These are phyloP conservation scores for Bromus sterilis DNA, from an alignment of 176 grass and related monocot genomes.

Conservation along the genomic window DNA sequence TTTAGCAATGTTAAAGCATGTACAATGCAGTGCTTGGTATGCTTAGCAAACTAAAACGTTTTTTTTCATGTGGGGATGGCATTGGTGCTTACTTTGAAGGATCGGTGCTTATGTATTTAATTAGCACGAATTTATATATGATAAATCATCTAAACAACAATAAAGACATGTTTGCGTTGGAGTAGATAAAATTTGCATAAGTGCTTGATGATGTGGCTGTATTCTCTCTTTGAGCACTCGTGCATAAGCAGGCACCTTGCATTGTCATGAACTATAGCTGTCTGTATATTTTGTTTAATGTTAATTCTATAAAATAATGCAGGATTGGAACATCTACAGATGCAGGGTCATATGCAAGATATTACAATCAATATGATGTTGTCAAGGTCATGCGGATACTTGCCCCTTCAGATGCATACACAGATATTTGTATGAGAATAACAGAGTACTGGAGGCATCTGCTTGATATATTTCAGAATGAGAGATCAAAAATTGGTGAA, in stretches of 20 bases:
- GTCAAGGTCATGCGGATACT: constrained; percentile 57
- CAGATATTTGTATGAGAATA: constrained; percentile 59
- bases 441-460: constrained; percentile 65
- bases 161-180: neutral
- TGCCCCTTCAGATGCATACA: constrained; percentile 46
- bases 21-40: neutral
- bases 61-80: neutral
- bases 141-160: neutral
- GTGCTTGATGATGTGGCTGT: neutral
- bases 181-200: neutral
- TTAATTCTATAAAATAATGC: constrained; percentile 28
- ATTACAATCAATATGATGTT: constrained; percentile 78
- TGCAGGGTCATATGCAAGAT: constrained; percentile 53
- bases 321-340: constrained; percentile 52
- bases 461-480: constrained; percentile 29
- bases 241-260: neutral
- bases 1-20: neutral
- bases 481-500: constrained; percentile 30
- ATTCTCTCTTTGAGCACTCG: neutral
- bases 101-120: neutral
- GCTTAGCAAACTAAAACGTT: neutral
- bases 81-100: neutral
- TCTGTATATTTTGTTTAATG: constrained; percentile 1
- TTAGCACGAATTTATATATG: neutral
- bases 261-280: neutral